Conservation (phyloP, 2,329 filamentous ascomycete genomes). For the Magnaporthales sp. region DNA sequence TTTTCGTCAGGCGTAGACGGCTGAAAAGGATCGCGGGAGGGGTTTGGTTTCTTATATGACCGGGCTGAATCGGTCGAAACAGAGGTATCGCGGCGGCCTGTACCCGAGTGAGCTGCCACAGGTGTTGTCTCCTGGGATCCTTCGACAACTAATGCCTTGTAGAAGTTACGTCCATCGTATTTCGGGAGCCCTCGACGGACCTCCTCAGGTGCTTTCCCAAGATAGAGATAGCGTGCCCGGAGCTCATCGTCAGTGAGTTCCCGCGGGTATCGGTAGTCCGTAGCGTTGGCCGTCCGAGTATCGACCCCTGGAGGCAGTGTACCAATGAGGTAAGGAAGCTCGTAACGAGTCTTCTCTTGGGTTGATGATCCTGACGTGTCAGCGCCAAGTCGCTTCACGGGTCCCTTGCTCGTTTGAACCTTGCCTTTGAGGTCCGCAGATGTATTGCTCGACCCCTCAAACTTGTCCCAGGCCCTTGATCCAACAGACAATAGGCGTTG, state of each 20-base stretch:
- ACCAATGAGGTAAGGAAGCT: conserved; percentile 46
- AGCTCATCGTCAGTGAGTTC: conserved; percentile 51
- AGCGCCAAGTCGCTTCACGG: conserved; percentile 5
- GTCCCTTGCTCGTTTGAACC: background rate
- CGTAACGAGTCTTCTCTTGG: conserved; percentile 9
- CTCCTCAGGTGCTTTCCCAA: conserved; percentile 45
- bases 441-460: conserved; percentile 6
- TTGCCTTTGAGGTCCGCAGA: conserved; percentile 7
- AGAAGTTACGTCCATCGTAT: conserved; percentile 58
- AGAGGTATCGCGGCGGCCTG: background rate
- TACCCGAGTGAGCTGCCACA: background rate
- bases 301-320: conserved; percentile 35
- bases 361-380: conserved; percentile 9
- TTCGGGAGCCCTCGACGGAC: conserved; percentile 47
- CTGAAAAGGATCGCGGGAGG: conserved; percentile 3
- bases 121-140: conserved; percentile 3
- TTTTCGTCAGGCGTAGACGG: conserved; percentile 5
- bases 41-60: background rate
- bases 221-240: conserved; percentile 51
- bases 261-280: conserved; percentile 46
- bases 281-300: conserved; percentile 29
- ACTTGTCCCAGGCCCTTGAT: background rate
- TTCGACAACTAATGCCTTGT: conserved; percentile 41
- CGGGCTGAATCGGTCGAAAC: background rate
- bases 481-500: conserved; percentile 4